Conservation (phyloP, 139 green algal species). For the Microglena sp. region DNA sequence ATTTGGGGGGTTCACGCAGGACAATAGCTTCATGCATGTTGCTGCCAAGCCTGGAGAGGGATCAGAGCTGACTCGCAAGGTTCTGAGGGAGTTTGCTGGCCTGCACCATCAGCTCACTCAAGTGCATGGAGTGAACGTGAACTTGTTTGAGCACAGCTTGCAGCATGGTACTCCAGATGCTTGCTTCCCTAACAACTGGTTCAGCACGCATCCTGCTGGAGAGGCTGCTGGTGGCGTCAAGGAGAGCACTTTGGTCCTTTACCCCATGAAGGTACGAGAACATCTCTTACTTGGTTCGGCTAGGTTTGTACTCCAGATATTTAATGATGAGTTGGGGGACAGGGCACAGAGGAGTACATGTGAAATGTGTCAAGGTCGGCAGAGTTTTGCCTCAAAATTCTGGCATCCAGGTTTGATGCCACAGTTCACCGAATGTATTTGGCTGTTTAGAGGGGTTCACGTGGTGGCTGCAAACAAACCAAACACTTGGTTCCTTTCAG, state of each 20-base stretch:
- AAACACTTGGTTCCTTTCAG: neutral
- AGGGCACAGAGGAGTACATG: too few relatives aligned
- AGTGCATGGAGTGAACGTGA: slow-evolving; percentile 41
- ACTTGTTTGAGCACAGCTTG: slow-evolving; percentile 64
- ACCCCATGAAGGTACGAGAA: slow-evolving; percentile 76
- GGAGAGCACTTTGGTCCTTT: slow-evolving; percentile 69
- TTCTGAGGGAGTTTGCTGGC: slow-evolving; percentile 67
- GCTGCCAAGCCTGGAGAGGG: slow-evolving; percentile 19
- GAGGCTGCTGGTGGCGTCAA: slow-evolving; percentile 37
- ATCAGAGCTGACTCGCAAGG: slow-evolving; percentile 27
- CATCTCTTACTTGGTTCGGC: neutral
- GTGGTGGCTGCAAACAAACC: neutral
- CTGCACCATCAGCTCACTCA: slow-evolving; percentile 73
- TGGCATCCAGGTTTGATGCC: too few relatives aligned
- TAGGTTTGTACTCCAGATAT: too few relatives aligned
- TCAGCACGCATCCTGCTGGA: slow-evolving; percentile 25
- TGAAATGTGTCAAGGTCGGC: too few relatives aligned
- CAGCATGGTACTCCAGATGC: slow-evolving; percentile 84
- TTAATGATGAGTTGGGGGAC: too few relatives aligned
- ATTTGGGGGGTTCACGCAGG: too few relatives aligned
- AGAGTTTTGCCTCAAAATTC: too few relatives aligned
- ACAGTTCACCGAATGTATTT: too few relatives aligned
- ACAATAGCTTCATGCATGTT: slow-evolving; percentile 85
- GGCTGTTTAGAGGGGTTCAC: too few relatives aligned
- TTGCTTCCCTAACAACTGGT: slow-evolving; percentile 98